A percentile compares a stretch with the other conserved stretches of the same genome.
These are phyloP conservation scores for Phytophthora pisi DNA, from an alignment of 352 stramenopile species.

Conservation along the genomic window DNA sequence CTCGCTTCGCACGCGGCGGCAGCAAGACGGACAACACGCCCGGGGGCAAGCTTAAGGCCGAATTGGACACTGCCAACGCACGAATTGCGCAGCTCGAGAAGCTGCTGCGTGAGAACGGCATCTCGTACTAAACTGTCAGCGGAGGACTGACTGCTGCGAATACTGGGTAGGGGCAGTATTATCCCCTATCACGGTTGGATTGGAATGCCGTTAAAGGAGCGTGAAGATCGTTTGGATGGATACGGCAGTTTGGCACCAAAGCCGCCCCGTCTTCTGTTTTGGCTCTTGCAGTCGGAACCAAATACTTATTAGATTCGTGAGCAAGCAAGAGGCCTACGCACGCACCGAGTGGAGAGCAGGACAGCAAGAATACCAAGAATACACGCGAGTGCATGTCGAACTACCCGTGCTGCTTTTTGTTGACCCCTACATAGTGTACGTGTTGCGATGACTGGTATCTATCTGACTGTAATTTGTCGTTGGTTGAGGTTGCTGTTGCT, in stretches of 20 bases:
- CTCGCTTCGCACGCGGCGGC: constrained; percentile 50
- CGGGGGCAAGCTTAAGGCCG: constrained; percentile 73
- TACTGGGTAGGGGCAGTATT: constrained; percentile 31
- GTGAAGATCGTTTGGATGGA: constrained; percentile 36
- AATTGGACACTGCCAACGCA: constrained; percentile 80
- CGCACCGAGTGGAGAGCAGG: constrained; percentile 40
- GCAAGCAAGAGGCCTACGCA: constrained; percentile 46
- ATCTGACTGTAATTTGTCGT: constrained; percentile 7
- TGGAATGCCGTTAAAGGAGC: constrained; percentile 33
- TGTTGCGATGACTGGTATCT: constrained; percentile 6
- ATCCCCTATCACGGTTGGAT: constrained; percentile 33
- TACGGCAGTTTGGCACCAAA: constrained; percentile 36
- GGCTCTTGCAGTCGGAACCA: constrained; percentile 51
- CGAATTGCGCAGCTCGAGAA: constrained; percentile 87
- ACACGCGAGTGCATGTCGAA: constrained; percentile 47
- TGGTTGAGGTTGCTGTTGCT: constrained; percentile 5
- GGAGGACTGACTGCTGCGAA: constrained; percentile 28
- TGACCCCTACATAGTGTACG: constrained; percentile 6
- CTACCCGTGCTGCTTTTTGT: constrained; percentile 23
- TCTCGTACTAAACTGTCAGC: constrained; percentile 71
- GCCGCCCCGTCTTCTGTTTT: constrained; percentile 45
- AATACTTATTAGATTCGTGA: constrained; percentile 64
- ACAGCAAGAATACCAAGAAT: constrained; percentile 49
- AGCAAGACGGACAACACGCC: constrained; percentile 47
- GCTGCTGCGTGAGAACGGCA: constrained; percentile 76